A percentile compares a stretch with the other conserved stretches of the same genome.
phyloP scores from a whole-genome alignment of 768 basidiomycete genomes.

The Lanmaoa pseudosensibilis region DNA sequence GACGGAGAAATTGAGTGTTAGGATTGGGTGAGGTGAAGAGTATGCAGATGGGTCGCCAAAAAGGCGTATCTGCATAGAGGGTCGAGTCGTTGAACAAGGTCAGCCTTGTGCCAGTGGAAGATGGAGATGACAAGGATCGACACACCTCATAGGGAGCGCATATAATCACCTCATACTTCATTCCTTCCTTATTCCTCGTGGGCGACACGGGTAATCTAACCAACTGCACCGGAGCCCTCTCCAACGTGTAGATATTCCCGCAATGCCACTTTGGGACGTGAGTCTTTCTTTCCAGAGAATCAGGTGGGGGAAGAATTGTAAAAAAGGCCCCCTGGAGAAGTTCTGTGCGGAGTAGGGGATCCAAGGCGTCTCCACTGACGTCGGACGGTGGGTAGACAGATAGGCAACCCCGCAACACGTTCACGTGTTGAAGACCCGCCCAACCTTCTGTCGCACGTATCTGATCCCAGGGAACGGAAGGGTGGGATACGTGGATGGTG shows the following conservation, averaged over 20 bases:
- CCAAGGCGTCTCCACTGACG: not conserved
- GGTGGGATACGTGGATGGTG: conserved; percentile 61
- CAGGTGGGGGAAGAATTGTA: conserved; percentile 52
- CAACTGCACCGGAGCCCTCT: conserved; percentile 47
- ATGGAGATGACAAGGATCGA: not conserved
- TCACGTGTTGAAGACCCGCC: conserved; percentile 82
- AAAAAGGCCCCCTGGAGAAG: conserved; percentile 77
- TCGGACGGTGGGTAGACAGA: conserved; percentile 51
- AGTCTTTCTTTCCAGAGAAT: conserved; percentile 27
- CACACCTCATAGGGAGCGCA: conserved; percentile 82
- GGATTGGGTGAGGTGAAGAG: conserved; percentile 47
- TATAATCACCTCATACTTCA: conserved; percentile 66
- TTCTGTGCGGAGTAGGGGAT: conserved; percentile 56
- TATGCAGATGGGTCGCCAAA: conserved; percentile 69
- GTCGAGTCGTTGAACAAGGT: not conserved
- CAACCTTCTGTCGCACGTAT: conserved; percentile 81
- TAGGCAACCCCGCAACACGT: conserved; percentile 63
- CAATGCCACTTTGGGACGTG: conserved; percentile 61
- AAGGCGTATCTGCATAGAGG: conserved; percentile 60
- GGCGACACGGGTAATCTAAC: conserved; percentile 52
- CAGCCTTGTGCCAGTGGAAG: not conserved
- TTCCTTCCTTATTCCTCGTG: conserved; percentile 37
- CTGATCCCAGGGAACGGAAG: conserved; percentile 60
- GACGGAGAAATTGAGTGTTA: conserved; percentile 54
- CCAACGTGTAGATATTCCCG: conserved; percentile 84